Evolutionary conservation across 2,329 filamentous ascomycete species (phyloP).

Genomic region (Colletotrichum tamarilloi): DNA sequence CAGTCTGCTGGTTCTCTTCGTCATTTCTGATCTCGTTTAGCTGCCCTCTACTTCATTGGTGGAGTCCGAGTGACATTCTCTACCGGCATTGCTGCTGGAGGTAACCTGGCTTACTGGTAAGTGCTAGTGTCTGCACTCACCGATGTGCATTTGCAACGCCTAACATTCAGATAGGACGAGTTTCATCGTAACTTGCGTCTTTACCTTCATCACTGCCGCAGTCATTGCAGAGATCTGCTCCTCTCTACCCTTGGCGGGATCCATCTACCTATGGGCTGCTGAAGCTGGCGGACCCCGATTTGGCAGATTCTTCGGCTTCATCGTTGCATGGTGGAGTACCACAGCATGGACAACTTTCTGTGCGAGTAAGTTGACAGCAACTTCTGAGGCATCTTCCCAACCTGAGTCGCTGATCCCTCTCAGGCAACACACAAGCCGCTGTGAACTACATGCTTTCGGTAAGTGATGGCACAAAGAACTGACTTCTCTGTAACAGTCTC

Average conservation of each 20-base stretch:
- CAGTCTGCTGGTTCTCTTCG: neutral
- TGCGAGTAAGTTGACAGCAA: slow-evolving; percentile 50
- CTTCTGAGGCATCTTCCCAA: neutral
- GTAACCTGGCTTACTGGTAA: slow-evolving; percentile 70
- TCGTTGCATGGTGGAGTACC: slow-evolving; percentile 74
- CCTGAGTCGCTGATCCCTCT: neutral
- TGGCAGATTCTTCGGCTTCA: slow-evolving; percentile 66
- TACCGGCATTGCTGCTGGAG: slow-evolving; percentile 71
- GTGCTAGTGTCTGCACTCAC: neutral
- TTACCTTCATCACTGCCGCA: slow-evolving; percentile 70
- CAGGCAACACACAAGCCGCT: slow-evolving; percentile 61
- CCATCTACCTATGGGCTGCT: slow-evolving; percentile 72
- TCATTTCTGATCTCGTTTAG: slow-evolving; percentile 46
- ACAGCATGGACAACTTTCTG: slow-evolving; percentile 71
- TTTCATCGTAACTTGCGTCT: slow-evolving; percentile 68
- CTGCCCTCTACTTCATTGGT: slow-evolving; percentile 70
- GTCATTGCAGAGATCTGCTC: slow-evolving; percentile 71
- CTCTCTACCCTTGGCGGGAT: slow-evolving; percentile 67
- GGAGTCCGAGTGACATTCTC: slow-evolving; percentile 70
- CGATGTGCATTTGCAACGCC: neutral
- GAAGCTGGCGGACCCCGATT: slow-evolving; percentile 66
- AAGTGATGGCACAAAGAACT: slow-evolving; percentile 34
- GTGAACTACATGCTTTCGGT: slow-evolving; percentile 65
- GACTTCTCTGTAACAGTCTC: neutral
- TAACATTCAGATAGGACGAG: slow-evolving; percentile 58